These are phyloP conservation scores for Globisporangium nagaii DNA, from an alignment of 352 stramenopile species.

Conservation along the genomic window DNA sequence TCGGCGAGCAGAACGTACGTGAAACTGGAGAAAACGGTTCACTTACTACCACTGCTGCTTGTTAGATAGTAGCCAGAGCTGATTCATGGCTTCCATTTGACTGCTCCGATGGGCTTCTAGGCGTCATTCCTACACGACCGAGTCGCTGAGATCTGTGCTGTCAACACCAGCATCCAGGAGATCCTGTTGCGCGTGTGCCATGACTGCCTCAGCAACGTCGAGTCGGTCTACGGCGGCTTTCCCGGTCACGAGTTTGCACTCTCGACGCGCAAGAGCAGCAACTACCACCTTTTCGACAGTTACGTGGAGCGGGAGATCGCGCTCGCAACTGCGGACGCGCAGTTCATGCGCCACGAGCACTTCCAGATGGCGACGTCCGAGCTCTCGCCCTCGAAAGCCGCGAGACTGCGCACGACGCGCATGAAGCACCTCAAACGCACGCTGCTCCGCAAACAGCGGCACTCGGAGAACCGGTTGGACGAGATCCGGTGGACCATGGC, in stretches of 20 bases:
- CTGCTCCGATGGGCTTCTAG: background rate
- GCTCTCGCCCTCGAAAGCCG: constrained; percentile 17
- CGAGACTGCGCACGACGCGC: constrained; percentile 11
- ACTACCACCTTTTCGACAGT: constrained; percentile 49
- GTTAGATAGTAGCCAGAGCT: no score
- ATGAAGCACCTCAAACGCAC: constrained; percentile 17
- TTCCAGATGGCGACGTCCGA: constrained; percentile 20
- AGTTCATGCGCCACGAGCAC: constrained; percentile 45
- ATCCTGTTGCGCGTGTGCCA: constrained; percentile 33
- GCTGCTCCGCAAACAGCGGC: constrained; percentile 12
- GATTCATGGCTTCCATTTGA: background rate
- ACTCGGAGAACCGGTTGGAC: constrained; percentile 24
- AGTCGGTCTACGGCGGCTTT: constrained; percentile 31
- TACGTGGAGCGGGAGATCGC: constrained; percentile 45
- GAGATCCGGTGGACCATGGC: constrained; percentile 70
- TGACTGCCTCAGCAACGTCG: constrained; percentile 28
- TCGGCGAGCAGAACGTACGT: constrained; percentile 34
- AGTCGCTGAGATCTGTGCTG: constrained; percentile 16
- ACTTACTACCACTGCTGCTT: no score
- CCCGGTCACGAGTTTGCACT: constrained; percentile 47
- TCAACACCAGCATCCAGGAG: constrained; percentile 27
- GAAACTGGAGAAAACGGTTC: no score
- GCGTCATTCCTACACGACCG: constrained; percentile 14
- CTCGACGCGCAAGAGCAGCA: constrained; percentile 55
- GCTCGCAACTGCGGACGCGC: constrained; percentile 43